Percentiles rank a stretch among this genome's conserved stretches.
phyloP scores from a whole-genome alignment of 257 asterid genomes.

The Primulina eburnea region DNA sequence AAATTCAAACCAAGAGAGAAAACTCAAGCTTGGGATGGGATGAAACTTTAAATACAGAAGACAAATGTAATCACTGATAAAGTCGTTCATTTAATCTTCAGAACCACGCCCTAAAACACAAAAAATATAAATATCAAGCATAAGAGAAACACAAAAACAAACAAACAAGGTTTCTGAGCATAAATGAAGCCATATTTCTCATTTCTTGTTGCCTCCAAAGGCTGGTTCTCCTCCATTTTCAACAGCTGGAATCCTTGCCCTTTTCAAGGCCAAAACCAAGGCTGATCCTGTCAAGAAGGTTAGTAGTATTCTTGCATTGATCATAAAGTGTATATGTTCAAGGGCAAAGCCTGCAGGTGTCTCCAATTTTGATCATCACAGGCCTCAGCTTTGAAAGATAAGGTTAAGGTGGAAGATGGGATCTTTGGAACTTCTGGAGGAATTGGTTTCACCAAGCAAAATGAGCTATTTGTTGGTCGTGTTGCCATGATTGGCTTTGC shows the following conservation, averaged over 20 bases:
- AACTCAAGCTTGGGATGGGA: too few species aligned
- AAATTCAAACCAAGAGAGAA: too few species aligned
- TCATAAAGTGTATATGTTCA: too few species aligned
- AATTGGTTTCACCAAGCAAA: slow-evolving; percentile 81
- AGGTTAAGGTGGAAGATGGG: slow-evolving; percentile 79
- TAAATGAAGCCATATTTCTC: too few species aligned
- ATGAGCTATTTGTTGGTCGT: slow-evolving; percentile 92
- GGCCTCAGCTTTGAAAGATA: slow-evolving; percentile 44
- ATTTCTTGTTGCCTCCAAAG: slow-evolving; percentile 39
- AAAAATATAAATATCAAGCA: too few species aligned
- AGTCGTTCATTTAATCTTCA: too few species aligned
- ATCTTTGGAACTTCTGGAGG: slow-evolving; percentile 92
- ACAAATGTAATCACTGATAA: too few species aligned
- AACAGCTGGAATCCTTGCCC: slow-evolving; percentile 41
- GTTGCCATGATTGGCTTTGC: slow-evolving; percentile 97
- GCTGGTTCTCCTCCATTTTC: slow-evolving; percentile 26
- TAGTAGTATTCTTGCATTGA: neutral
- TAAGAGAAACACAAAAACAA: too few species aligned
- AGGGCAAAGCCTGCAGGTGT: neutral
- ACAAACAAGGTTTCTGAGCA: too few species aligned
- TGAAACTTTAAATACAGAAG: too few species aligned
- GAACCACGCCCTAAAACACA: too few species aligned
- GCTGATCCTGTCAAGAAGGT: slow-evolving; percentile 71
- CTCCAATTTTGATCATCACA: neutral
- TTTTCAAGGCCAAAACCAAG: slow-evolving; percentile 74